Evolutionary conservation across 1,139 yeast genomes (phyloP).

Genomic region (Pichia sp.): DNA sequence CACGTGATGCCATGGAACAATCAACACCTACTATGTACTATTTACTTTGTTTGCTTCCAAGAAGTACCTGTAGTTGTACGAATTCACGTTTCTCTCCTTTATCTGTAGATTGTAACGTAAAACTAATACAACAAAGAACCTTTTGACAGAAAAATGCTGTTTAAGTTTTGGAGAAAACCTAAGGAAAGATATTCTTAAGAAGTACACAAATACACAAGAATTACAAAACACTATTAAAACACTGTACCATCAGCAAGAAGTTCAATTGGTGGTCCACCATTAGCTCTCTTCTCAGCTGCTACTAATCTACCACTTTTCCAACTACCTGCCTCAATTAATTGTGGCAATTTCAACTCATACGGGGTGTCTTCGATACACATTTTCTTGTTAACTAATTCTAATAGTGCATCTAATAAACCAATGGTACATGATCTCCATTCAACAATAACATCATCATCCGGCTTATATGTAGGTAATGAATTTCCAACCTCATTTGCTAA

Average conservation of each 20-base stretch:
- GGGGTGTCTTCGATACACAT: conserved; percentile 29
- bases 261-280: conserved; percentile 54
- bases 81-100: no score
- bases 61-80: no score
- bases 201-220: background rate
- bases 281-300: conserved; percentile 41
- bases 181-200: background rate
- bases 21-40: background rate
- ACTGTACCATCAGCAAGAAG: conserved; percentile 55
- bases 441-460: conserved; percentile 52
- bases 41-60: no score
- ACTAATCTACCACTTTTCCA: conserved; percentile 59
- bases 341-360: conserved; percentile 40
- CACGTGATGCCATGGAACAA: background rate
- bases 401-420: conserved; percentile 44
- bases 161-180: no score
- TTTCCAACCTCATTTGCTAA: conserved; percentile 27
- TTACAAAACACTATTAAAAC: conserved; percentile 30
- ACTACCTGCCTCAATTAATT: conserved; percentile 56
- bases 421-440: conserved; percentile 60
- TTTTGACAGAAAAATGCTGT: no score
- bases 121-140: no score
- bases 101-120: no score
- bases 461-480: conserved; percentile 42
- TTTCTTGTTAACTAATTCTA: conserved; percentile 41